These are phyloP conservation scores for Dendrostoma leiphaemia DNA, from an alignment of 2,329 filamentous ascomycete species.

Conservation along the genomic window DNA sequence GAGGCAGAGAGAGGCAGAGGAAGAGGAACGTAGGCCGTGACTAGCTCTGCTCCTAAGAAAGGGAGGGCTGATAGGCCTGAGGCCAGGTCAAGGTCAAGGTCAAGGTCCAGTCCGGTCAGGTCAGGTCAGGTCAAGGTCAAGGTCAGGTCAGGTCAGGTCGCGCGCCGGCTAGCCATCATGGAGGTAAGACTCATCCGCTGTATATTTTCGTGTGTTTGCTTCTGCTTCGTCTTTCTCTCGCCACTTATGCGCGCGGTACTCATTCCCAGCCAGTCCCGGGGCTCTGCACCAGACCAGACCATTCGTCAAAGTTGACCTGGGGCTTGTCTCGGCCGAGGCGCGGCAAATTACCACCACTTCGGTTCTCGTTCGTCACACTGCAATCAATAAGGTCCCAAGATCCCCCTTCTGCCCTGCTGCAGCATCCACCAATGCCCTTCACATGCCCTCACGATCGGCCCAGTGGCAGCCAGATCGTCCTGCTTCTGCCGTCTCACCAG, in stretches of 20 bases:
- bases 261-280: not conserved
- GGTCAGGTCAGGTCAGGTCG: too few species aligned
- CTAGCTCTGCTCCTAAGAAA: constrained; percentile 2
- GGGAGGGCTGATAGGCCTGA: constrained; percentile 1
- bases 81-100: too few species aligned
- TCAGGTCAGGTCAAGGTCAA: too few species aligned
- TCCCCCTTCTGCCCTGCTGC: constrained; percentile 9
- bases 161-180: constrained; percentile 5
- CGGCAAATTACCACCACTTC: constrained; percentile 10
- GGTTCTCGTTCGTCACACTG: constrained; percentile 18
- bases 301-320: constrained; percentile 1
- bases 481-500: not conserved
- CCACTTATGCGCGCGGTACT: not conserved
- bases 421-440: not conserved
- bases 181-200: constrained; percentile 13
- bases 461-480: constrained; percentile 13
- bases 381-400: not conserved
- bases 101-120: too few species aligned
- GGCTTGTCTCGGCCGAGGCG: constrained; percentile 15
- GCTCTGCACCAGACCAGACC: not conserved
- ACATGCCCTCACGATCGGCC: constrained; percentile 3
- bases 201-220: not conserved
- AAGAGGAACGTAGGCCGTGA: not conserved
- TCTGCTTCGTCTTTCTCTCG: not conserved
- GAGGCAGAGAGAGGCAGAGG: not conserved